Percentiles rank a stretch among this genome's conserved stretches.
phyloP scores from a whole-genome alignment of 148 eudicot species.

The Vaccinium darrowii region DNA sequence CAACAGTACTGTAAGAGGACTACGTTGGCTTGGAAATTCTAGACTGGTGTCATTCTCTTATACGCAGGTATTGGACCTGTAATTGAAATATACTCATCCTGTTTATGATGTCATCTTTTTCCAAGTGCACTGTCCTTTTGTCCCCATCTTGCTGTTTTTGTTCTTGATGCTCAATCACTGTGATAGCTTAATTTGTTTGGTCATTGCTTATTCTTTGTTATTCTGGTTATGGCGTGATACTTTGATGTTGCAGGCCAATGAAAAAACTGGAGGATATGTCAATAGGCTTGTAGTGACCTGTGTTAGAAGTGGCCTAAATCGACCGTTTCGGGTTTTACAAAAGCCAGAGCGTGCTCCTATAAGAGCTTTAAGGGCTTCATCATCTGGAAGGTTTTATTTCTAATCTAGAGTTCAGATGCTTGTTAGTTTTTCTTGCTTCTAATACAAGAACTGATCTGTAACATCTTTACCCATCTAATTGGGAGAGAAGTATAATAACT shows the following conservation, averaged over 20 bases:
- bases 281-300: conserved; percentile 90
- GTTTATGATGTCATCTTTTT: not conserved
- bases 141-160: not conserved
- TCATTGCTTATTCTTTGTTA: not conserved
- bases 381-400: conserved; percentile 83
- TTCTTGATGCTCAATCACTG: not conserved
- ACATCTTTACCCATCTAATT: not conserved
- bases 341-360: conserved; percentile 98
- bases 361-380: conserved; percentile 94
- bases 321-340: conserved; percentile 83
- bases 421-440: conserved; percentile 17
- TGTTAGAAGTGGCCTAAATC: conserved; percentile 90
- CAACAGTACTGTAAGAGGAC: conserved; percentile 72
- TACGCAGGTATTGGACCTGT: conserved; percentile 50
- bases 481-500: not conserved
- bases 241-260: conserved; percentile 58
- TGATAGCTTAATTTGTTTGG: conserved; percentile 3
- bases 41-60: conserved; percentile 92
- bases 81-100: conserved; percentile 3
- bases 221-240: conserved; percentile 10
- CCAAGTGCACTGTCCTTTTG: not conserved
- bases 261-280: conserved; percentile 85
- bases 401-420: conserved; percentile 2
- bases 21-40: conserved; percentile 98
- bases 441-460: not conserved